Evolutionary conservation across 129 eudicot genomes (phyloP).

Genomic region (Artemisia annua): DNA sequence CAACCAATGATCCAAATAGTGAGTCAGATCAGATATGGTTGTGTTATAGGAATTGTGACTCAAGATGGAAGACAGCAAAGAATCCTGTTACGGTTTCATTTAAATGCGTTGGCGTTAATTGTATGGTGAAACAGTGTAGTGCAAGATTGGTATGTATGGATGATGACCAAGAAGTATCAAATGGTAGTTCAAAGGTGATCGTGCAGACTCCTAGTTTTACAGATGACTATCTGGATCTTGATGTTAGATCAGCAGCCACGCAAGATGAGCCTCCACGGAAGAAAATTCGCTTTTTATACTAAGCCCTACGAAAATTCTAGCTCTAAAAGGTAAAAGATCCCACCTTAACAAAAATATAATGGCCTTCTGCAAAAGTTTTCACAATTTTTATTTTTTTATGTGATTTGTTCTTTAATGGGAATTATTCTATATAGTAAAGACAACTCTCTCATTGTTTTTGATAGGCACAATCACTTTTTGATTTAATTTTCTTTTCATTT

Average conservation of each 20-base stretch:
- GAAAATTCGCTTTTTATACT: slow-evolving; percentile 14
- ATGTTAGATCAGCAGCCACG: slow-evolving; percentile 16
- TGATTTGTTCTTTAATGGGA: too few species aligned
- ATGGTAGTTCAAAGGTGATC: background rate
- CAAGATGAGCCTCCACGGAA: slow-evolving; percentile 9
- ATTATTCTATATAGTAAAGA: too few species aligned
- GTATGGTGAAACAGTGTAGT: slow-evolving; percentile 32
- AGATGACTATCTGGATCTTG: background rate
- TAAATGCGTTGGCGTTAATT: slow-evolving; percentile 24
- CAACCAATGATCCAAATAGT: slow-evolving; percentile 29
- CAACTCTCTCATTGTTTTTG: too few species aligned
- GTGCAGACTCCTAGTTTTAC: background rate
- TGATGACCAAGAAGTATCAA: slow-evolving; percentile 10
- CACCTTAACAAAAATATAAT: background rate
- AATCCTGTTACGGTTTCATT: slow-evolving; percentile 24
- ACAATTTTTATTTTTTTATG: too few species aligned
- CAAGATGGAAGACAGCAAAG: slow-evolving; percentile 29
- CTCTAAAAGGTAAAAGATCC: background rate
- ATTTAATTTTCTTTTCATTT: too few species aligned
- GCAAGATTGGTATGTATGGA: slow-evolving; percentile 21
- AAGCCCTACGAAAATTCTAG: slow-evolving; percentile 3
- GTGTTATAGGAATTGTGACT: slow-evolving; percentile 23
- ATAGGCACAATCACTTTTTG: too few species aligned
- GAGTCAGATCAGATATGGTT: slow-evolving; percentile 36
- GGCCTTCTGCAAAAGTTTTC: too few species aligned